Percentiles rank a stretch among this genome's conserved stretches.
Evolutionary conservation across 192 early-diverging fungal species (phyloP).

Genomic region (Coemansia sp.): DNA sequence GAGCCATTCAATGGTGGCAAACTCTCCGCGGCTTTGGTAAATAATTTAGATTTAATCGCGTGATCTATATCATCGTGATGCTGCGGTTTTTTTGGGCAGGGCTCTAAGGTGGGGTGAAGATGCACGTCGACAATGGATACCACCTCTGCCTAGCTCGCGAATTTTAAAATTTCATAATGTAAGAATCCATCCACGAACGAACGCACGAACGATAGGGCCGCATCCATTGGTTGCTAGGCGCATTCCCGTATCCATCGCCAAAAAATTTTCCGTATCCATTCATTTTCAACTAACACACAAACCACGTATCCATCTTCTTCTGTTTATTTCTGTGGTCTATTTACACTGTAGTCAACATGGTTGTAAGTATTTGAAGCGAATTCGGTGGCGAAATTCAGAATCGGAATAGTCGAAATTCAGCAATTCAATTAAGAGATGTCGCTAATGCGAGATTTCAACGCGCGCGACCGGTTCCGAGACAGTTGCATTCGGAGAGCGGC

Average conservation of each 20-base stretch:
- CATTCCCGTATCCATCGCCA: neutral
- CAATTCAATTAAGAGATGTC: neutral
- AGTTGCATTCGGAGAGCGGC: neutral
- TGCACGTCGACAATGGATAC: neutral
- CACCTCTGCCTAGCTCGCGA: conserved; percentile 1
- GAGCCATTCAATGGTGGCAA: neutral
- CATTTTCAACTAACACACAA: neutral
- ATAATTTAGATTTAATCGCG: neutral
- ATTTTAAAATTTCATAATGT: conserved; percentile 3
- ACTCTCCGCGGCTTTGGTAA: neutral
- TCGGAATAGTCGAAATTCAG: neutral
- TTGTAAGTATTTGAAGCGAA: conserved; percentile 37
- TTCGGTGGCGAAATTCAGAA: neutral
- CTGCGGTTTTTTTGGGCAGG: neutral
- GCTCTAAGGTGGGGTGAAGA: neutral
- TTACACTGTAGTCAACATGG: conserved; percentile 43
- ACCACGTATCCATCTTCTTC: conserved; percentile 5
- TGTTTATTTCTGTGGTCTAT: conserved; percentile 4
- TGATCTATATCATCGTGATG: neutral
- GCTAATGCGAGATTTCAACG: neutral
- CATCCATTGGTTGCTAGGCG: conserved; percentile 16
- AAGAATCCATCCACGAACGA: neutral
- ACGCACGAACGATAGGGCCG: conserved; percentile 3
- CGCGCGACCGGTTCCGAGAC: neutral
- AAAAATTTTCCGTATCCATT: conserved; percentile 7